Base-by-base conservation (phyloP, 2,329 filamentous ascomycete genomes). In the Exophiala oligosperma region DNA sequence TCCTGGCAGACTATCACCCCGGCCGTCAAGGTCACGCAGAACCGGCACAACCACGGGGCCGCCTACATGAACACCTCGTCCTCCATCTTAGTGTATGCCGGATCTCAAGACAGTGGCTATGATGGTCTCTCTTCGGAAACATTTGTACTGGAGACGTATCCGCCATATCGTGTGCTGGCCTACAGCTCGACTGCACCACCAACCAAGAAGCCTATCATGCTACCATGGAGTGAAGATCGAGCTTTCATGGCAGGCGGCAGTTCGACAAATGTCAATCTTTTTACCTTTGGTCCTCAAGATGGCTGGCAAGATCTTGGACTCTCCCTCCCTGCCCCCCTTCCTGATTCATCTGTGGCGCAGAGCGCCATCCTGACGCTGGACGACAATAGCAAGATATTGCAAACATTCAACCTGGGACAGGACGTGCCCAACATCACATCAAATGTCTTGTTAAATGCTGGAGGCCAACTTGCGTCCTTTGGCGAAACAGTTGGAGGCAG, bases 51-150 rank as follows among this genome's bases (percentile, higher is more conserved):
- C 66, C 93, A 97, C 72, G 87, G 84, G 64, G 88, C 89, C 11
- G 81, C 84, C 17, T 97, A 92, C 70, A 78, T 97, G 54, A 81
- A 85, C 61, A 81, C 81, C 23, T 83, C 85, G 14, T 81, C 90
- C 55, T 82, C 84, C 3, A 89, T 97, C 54, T 75, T 97, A 24
- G 81, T 96, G 26, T 97, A 92, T 70, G 90, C 87, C 32, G 93
- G 93, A 47, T 85, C 81, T 14, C 84, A 87, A 66, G 83, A 86
- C n/a, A 43, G 11, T 65, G 84, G 84, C 26, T 76, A 75, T 35
- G 72, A 76, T 7, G 73, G 76, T 5, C 76, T 83, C 0, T 92
- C 90, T 0, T 84, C 87, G 1, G 82, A 91, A 65, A 93, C 91
- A 0, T 96, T 92, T 68, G 80, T 88, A 17, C 85, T 97, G 58